Evolutionary conservation across 108 stramenopile species (phyloP).

Genomic region (Seminavis robusta): DNA sequence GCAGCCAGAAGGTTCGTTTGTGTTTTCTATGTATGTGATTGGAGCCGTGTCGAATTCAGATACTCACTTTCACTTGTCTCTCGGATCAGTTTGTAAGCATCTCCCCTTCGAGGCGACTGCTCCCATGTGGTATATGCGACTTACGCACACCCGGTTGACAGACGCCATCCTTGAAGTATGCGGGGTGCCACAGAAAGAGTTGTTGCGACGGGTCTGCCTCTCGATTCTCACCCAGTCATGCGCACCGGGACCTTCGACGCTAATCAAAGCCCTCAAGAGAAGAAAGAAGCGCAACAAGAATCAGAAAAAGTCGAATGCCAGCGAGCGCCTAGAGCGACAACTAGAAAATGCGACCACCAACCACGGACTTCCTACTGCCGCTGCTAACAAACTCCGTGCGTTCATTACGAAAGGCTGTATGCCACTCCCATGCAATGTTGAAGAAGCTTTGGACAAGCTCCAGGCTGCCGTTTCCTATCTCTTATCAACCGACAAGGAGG

Average conservation of each 20-base stretch:
- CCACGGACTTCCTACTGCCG: constrained; percentile 41
- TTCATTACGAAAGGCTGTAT: constrained; percentile 48
- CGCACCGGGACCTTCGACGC: constrained; percentile 39
- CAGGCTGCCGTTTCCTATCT: constrained; percentile 19
- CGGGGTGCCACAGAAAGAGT: constrained; percentile 56
- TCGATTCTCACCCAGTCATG: constrained; percentile 52
- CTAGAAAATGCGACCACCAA: constrained; percentile 27
- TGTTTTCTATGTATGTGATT: too few species aligned
- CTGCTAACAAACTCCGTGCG: constrained; percentile 35
- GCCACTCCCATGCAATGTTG: constrained; percentile 54
- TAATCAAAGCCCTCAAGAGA: constrained; percentile 8
- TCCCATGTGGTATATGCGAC: constrained; percentile 68
- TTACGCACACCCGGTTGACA: constrained; percentile 58
- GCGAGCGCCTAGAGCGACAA: constrained; percentile 22
- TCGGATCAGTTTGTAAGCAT: too few species aligned
- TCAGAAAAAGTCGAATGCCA: constrained; percentile 24
- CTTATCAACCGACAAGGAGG: neutral
- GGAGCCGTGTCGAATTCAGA: too few species aligned
- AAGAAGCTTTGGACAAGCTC: constrained; percentile 47
- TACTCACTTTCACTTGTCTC: constrained; percentile 15
- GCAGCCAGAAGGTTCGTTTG: constrained; percentile 19
- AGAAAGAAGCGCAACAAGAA: constrained; percentile 26
- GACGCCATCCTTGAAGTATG: constrained; percentile 78
- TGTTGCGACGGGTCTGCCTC: constrained; percentile 31
- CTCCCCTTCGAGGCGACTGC: constrained; percentile 27